phyloP scores from a whole-genome alignment of 1,284 basidiomycete genomes.

The Anthracocystis panici-leucophaei region DNA sequence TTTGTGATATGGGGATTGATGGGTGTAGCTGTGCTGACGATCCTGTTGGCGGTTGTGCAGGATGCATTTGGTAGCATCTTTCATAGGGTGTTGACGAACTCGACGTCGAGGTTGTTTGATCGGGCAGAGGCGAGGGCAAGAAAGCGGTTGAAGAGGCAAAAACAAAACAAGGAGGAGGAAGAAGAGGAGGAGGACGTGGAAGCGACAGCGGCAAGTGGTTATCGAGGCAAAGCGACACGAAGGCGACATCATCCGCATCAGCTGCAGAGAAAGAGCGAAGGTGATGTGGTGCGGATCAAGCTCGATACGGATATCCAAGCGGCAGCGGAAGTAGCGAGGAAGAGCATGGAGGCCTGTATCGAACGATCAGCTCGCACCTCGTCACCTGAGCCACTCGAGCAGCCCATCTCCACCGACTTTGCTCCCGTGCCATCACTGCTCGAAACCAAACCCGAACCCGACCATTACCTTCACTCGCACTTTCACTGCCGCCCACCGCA shows the following conservation, averaged over 20 bases:
- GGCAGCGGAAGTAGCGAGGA: not conserved
- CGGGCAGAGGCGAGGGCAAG: conserved; percentile 23
- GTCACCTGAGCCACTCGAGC: conserved; percentile 7
- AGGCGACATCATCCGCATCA: conserved; percentile 3
- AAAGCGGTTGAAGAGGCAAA: conserved; percentile 19
- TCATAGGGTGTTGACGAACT: conserved; percentile 26
- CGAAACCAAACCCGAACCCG: not conserved
- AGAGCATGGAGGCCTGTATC: conserved; percentile 32
- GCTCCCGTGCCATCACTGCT: not conserved
- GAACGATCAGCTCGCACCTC: conserved; percentile 6
- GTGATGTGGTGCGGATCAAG: conserved; percentile 3
- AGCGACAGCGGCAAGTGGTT: not conserved
- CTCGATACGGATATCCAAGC: not conserved
- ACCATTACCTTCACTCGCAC: not conserved
- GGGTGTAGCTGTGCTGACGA: conserved; percentile 53
- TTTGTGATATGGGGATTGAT: conserved; percentile 83
- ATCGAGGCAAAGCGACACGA: not conserved
- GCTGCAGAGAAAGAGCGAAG: conserved; percentile 24
- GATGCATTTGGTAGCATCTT: conserved; percentile 53
- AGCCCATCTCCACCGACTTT: not conserved
- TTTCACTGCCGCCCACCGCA: not conserved
- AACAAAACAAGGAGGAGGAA: not conserved
- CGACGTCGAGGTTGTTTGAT: conserved; percentile 35
- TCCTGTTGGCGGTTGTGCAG: conserved; percentile 73
- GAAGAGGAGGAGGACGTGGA: not conserved